Base-by-base conservation (phyloP, 495 filamentous ascomycete genomes). In the Podospora anserina region DNA sequence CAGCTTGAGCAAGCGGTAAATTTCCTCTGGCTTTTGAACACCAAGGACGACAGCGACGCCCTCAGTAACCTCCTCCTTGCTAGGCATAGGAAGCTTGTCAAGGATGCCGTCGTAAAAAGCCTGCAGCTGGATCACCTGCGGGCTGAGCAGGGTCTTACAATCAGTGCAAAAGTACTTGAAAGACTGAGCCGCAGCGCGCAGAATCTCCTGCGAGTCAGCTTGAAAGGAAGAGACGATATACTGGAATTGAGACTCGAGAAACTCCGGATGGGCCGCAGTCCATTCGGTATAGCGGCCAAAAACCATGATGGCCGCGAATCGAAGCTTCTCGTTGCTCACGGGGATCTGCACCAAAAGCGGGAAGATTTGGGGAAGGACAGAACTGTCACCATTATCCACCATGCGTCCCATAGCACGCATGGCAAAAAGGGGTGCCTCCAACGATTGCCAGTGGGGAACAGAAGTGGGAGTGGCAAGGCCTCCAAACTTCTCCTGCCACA, bases 161-260 rank as follows among this genome's bases (percentile, higher is more conserved):
- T 99, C 95, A 16, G 88, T 90, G 72, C 96, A 97, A 77, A 98
- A 92, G 83, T 97, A 99, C 74, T 94, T 96, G 80, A 99, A 92
- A 7, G 94, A 90, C 80, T 98, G 88, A 5, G 95, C 95, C 26
- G 95, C 91, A 19, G 95, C 95, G 66, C 92, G 88, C 19, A 95
- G 84, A 49, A 99, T 92, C 71, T 99, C 96, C 63, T 89, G 89
- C 0, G 92, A 95, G 34, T 84, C 82, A 64, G 94, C 90, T 63
- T 90, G 85, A 82, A 99, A 99, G 3, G 92, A 93, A 5, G 89
- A 89, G 62, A 96, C 92, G 71, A 99, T 94, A 78, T 95, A 99
- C 71, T 93, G 90, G 68, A 99, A 89, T 74, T 99, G 95, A 2
- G 92, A 82, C 75, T 96, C 89, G 16, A 99, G 83, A 61, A 92